These are phyloP conservation scores for Pichia heedii DNA, from an alignment of 805 yeast genomes.

Conservation along the genomic window DNA sequence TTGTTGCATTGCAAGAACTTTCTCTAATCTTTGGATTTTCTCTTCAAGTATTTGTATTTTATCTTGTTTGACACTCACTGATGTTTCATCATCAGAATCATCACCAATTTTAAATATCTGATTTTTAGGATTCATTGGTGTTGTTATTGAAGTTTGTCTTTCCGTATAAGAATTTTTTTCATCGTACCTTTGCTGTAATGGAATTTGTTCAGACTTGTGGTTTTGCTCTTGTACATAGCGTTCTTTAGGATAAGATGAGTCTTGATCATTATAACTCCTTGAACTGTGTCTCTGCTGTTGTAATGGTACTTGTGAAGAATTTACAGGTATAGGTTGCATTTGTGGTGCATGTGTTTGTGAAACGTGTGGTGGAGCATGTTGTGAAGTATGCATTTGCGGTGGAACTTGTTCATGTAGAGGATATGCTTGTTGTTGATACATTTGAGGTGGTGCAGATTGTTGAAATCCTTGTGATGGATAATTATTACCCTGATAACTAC, in stretches of 20 bases:
- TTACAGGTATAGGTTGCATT: too few species aligned
- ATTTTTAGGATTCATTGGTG: neutral
- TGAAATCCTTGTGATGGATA: neutral
- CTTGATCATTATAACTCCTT: too few species aligned
- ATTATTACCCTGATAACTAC: too few species aligned
- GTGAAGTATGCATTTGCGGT: constrained; percentile 2
- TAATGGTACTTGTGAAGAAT: too few species aligned
- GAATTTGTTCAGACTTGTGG: too few species aligned
- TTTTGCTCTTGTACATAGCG: too few species aligned
- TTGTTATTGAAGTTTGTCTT: neutral
- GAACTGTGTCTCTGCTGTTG: too few species aligned
- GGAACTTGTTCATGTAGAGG: neutral
- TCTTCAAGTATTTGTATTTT: constrained; percentile 26
- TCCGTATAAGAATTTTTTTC: neutral
- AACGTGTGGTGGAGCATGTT: neutral
- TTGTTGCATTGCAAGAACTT: constrained; percentile 19
- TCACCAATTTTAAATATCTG: constrained; percentile 2
- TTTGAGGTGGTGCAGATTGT: constrained; percentile 1
- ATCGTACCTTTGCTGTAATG: neutral
- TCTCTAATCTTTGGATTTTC: constrained; percentile 24
- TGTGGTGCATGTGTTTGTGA: too few species aligned
- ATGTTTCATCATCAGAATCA: neutral
- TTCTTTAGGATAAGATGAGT: too few species aligned
- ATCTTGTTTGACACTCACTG: constrained; percentile 1
- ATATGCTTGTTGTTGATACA: neutral